phyloP scores from a whole-genome alignment of 2,329 filamentous ascomycete genomes.

The Neofusicoccum cordaticola region DNA sequence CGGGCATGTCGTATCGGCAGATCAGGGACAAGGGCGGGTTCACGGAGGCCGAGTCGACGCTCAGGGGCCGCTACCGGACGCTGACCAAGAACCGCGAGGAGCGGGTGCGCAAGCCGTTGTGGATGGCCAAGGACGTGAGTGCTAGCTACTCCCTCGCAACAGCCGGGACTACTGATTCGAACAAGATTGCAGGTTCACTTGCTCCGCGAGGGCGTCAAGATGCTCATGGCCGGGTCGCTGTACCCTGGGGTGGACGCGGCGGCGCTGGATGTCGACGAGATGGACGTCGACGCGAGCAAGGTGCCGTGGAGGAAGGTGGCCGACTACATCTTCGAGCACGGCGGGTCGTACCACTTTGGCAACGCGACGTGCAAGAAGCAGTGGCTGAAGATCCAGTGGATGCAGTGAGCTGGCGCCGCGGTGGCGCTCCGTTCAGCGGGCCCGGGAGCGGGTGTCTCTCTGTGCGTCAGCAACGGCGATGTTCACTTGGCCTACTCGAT shows the following conservation, averaged over 20 bases:
- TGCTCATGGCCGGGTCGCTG: not conserved
- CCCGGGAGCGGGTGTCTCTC: not conserved
- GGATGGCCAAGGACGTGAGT: slow-evolving; percentile 64
- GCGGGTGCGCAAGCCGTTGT: slow-evolving; percentile 64
- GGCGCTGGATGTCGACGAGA: not conserved
- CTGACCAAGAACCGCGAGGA: slow-evolving; percentile 63
- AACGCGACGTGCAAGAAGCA: slow-evolving; percentile 63
- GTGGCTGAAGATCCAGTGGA: slow-evolving; percentile 46
- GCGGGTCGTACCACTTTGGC: slow-evolving; percentile 59
- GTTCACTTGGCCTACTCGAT: not conserved
- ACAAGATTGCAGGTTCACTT: not conserved
- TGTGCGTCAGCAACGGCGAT: not conserved
- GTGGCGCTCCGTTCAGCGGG: not conserved
- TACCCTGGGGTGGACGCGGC: not conserved
- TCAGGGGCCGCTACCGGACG: slow-evolving; percentile 65
- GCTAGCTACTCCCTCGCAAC: not conserved
- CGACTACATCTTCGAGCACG: slow-evolving; percentile 51
- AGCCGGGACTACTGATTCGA: not conserved
- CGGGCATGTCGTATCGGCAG: slow-evolving; percentile 63
- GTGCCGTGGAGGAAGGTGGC: slow-evolving; percentile 60
- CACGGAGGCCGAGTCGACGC: slow-evolving; percentile 66
- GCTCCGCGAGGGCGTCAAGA: slow-evolving; percentile 7
- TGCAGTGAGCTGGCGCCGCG: not conserved
- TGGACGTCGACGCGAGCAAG: slow-evolving; percentile 30
- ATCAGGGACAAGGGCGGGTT: slow-evolving; percentile 58